A percentile compares a stretch with the other conserved stretches of the same genome.
Conservation (phyloP, 148 eudicot species). For the Suaeda aralocaspica region DNA sequence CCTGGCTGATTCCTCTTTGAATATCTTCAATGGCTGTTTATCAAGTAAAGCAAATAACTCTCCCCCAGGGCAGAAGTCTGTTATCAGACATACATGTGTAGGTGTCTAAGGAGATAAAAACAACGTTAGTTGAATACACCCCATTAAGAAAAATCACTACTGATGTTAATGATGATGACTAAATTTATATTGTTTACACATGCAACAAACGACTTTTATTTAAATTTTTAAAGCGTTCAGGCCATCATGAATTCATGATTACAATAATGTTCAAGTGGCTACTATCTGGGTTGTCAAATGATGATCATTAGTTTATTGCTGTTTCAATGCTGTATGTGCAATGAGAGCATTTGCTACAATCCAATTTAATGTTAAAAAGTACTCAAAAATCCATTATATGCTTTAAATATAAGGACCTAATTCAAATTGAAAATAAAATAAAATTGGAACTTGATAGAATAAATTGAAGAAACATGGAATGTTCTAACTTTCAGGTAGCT, state of each 20-base stretch:
- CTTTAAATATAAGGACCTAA: neutral
- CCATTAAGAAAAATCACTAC: conserved; percentile 1
- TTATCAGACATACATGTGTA: conserved; percentile 91
- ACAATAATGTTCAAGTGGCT: neutral
- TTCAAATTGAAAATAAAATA: neutral
- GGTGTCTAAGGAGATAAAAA: conserved; percentile 60
- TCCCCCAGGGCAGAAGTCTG: conserved; percentile 97
- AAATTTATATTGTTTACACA: neutral
- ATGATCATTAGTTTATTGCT: neutral
- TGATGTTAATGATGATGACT: neutral
- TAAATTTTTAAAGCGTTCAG: neutral
- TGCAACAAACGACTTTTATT: too few species aligned
- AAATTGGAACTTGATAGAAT: neutral
- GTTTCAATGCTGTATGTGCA: neutral
- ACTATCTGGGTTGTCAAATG: neutral
- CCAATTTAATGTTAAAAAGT: neutral
- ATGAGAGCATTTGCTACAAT: neutral
- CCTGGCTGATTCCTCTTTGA: conserved; percentile 96
- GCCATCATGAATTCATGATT: conserved; percentile 4
- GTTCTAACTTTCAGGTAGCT: neutral
- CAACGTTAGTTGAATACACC: conserved; percentile 19
- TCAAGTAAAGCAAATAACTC: conserved; percentile 94
- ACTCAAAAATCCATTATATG: neutral
- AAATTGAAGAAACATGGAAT: neutral
- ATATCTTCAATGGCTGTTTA: conserved; percentile 88